Percentiles rank a stretch among this genome's conserved stretches.
phyloP scores from a whole-genome alignment of 345 rosid genomes.

The Isatis tinctoria region DNA sequence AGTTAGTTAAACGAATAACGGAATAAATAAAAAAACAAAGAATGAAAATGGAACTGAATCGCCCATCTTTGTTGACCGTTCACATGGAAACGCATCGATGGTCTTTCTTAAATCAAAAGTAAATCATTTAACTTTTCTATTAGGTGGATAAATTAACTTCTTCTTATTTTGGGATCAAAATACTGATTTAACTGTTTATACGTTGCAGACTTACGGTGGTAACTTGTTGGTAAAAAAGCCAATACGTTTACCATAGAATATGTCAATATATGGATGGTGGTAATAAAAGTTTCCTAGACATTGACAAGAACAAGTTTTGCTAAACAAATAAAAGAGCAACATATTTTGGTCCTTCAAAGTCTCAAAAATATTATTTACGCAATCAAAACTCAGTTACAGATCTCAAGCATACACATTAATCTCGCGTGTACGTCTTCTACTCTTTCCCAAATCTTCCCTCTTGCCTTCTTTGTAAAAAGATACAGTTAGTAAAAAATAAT shows the following conservation, averaged over 20 bases:
- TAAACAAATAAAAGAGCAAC: not conserved
- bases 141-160: not conserved
- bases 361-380: not conserved
- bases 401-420: not conserved
- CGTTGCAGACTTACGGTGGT: not conserved
- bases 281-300: not conserved
- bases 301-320: not conserved
- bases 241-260: too few species aligned
- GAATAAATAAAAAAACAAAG: not conserved
- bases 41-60: not conserved
- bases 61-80: not conserved
- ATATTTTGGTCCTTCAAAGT: not conserved
- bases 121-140: not conserved
- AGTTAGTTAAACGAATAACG: not conserved
- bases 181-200: not conserved
- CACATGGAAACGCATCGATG: constrained; percentile 2
- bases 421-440: constrained; percentile 7
- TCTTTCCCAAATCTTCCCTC: not conserved
- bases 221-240: not conserved
- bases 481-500: not conserved
- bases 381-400: not conserved
- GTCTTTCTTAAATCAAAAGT: not conserved
- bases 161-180: not conserved
- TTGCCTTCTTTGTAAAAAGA: not conserved
- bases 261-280: not conserved